Evolutionary conservation across 2,329 filamentous ascomycete species (phyloP), one percentile per base, ranked within the genome.

Genomic region (Tolypocladium inflatum): DNA sequence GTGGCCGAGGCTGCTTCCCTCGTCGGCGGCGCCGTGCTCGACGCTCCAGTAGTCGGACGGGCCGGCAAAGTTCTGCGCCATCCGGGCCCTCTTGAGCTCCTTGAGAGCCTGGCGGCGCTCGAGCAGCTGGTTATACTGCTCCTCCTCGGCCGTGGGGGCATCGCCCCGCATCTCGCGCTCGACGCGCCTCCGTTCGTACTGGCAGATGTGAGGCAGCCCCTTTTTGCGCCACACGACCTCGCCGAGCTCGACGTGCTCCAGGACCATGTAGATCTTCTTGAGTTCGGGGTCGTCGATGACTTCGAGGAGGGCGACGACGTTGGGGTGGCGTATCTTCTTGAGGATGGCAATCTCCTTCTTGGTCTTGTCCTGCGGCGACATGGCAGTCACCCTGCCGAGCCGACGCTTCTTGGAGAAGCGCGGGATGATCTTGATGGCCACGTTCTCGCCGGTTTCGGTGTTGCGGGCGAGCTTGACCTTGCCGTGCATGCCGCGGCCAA

Each of bases 351-450:
- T 96, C 76, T 99, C 94, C 70, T 89, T 88, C 76, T 96, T 97
- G 58, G 90, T 91, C 77, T 92, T 93, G 72, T 90, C 87, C 66
- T 86, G 82, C 3, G 82, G 83, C 1, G 82, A 83, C 67, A 76
- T 74, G 61, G 84, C 82, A 2, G 81, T 86, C 58, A 93, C 87
- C 69, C 89, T 89, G 56, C 94, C 94, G n/a, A 99, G 80, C 33
- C 93, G 89, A 58, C 92, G 86, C 66, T 90, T 91, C 76, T 96
- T 97, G 56, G 93, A 96, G 70, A 94, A 96, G 42, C 94, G 86
- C 59, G 96, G 91, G 53, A 99, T 96, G 66, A 99, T 99, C 77
- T 99, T 99, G 80, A 99, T 97, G 58, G 94, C 94, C 4, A 99
- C 93, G 69, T 88, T 87, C 56, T 90, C 86, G 61, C 82, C 82